phyloP scores from a whole-genome alignment of 2,329 filamentous ascomycete genomes.

The Botrytis elliptica region DNA sequence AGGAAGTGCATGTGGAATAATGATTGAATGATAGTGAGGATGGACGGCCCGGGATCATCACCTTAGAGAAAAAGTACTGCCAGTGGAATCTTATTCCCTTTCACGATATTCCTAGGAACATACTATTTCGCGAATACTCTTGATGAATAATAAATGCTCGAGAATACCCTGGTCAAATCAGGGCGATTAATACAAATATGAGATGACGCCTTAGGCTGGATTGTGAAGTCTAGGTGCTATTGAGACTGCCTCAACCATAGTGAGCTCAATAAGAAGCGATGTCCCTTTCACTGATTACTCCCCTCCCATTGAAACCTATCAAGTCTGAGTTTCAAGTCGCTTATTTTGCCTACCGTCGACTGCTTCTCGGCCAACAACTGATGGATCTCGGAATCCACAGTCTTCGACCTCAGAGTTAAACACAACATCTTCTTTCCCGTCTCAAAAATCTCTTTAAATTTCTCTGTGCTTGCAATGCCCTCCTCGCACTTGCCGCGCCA shows the following conservation, averaged over 20 bases:
- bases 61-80: not conserved
- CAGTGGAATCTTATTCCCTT: not conserved
- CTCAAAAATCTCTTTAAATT: not conserved
- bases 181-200: not conserved
- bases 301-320: not conserved
- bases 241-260: not conserved
- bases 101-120: not conserved
- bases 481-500: not conserved
- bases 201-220: not conserved
- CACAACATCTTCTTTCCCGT: not conserved
- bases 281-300: not conserved
- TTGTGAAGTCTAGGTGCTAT: not conserved
- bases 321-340: not conserved
- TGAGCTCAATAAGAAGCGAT: not conserved
- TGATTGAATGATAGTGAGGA: conserved; percentile 22
- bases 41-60: not conserved
- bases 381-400: not conserved
- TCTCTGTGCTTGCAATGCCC: not conserved
- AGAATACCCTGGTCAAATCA: not conserved
- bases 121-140: not conserved
- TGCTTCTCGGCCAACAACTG: not conserved
- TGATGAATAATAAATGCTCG: not conserved
- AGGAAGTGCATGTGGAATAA: conserved; percentile 24
- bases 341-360: not conserved
- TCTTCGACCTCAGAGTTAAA: not conserved